Evolutionary conservation across 164 flowering plant species (phyloP).

Genomic region (Malania oleifera): DNA sequence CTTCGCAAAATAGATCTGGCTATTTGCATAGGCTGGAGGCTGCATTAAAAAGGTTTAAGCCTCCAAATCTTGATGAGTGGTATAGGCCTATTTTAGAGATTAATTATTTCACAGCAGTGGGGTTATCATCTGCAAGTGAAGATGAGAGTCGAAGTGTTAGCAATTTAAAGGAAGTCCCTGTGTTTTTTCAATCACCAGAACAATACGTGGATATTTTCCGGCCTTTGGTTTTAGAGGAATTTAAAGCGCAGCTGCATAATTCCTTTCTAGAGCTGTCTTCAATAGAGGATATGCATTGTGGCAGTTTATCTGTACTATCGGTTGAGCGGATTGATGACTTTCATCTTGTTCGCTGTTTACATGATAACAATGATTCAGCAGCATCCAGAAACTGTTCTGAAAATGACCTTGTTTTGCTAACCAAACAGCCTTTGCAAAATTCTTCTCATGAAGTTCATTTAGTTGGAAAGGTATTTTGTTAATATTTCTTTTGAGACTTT

Average conservation of each 20-base stretch:
- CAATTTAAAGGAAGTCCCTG: slow-evolving; percentile 68
- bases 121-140: slow-evolving; percentile 43
- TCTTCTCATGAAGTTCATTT: slow-evolving; percentile 55
- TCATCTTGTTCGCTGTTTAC: slow-evolving; percentile 76
- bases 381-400: slow-evolving; percentile 53
- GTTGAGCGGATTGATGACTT: slow-evolving; percentile 94
- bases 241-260: slow-evolving; percentile 78
- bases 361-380: slow-evolving; percentile 43
- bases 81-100: slow-evolving; percentile 71
- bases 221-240: slow-evolving; percentile 89
- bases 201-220: slow-evolving; percentile 76
- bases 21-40: slow-evolving; percentile 36
- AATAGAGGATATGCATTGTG: slow-evolving; percentile 65
- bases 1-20: slow-evolving; percentile 39
- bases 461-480: slow-evolving; percentile 75
- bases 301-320: slow-evolving; percentile 65
- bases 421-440: slow-evolving; percentile 54
- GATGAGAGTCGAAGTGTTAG: slow-evolving; percentile 30
- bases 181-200: slow-evolving; percentile 63
- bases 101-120: slow-evolving; percentile 74
- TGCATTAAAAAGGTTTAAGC: slow-evolving; percentile 58
- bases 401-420: slow-evolving; percentile 85
- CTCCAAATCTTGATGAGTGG: slow-evolving; percentile 88
- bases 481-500: not conserved
- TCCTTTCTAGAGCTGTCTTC: slow-evolving; percentile 69